Evolutionary conservation across 768 basidiomycete species (phyloP).

Genomic region (Rhodocollybia butyracea): DNA sequence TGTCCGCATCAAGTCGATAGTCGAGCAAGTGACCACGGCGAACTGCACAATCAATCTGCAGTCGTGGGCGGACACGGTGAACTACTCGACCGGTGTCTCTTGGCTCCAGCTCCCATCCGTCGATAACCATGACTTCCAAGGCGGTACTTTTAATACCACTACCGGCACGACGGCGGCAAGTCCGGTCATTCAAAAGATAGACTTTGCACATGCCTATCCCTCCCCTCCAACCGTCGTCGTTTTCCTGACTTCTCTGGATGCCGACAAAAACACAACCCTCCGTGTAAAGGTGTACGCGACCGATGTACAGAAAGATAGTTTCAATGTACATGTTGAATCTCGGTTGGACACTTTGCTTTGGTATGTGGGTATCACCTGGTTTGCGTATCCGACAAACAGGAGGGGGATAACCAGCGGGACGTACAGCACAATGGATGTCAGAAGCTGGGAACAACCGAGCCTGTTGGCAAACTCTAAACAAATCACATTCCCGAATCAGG

Average conservation of each 20-base stretch:
- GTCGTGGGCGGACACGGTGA: background rate
- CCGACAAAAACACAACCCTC: background rate
- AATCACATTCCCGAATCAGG: background rate
- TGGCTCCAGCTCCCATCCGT: background rate
- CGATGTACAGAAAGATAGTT: background rate
- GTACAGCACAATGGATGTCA: background rate
- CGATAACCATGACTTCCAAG: background rate
- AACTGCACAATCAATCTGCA: no score
- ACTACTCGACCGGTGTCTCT: background rate
- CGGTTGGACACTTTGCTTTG: background rate
- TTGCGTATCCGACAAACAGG: no score
- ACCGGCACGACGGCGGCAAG: background rate
- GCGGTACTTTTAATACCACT: background rate
- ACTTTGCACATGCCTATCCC: background rate
- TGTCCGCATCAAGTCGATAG: background rate
- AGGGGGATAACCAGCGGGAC: no score
- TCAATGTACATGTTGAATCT: background rate
- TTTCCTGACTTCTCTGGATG: background rate
- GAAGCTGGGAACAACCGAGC: background rate
- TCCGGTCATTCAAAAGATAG: background rate
- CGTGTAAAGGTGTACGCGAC: no score
- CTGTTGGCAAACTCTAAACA: background rate
- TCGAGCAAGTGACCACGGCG: background rate
- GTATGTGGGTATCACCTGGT: background rate
- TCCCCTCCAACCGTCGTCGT: background rate